A percentile compares a stretch with the other conserved stretches of the same genome.
phyloP scores from a whole-genome alignment of 1,284 basidiomycete species.

The Moesziomyces antarcticus region DNA sequence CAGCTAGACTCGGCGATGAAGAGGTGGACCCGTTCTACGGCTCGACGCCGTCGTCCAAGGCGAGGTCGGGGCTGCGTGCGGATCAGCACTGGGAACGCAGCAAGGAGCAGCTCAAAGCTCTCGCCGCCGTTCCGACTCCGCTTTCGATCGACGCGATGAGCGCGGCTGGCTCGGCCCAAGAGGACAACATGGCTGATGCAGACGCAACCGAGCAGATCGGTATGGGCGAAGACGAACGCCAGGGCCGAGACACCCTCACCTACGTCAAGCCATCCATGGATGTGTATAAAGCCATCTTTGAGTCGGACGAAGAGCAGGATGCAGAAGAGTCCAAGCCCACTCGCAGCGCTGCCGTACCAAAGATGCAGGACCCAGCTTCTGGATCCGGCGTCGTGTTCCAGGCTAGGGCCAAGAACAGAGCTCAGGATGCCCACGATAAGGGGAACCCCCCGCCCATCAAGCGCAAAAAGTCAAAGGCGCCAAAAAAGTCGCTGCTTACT shows the following conservation, averaged over 20 bases:
- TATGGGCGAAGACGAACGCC: constrained; percentile 85
- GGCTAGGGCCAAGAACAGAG: constrained; percentile 24
- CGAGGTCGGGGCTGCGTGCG: constrained; percentile 4
- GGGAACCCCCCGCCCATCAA: constrained; percentile 80
- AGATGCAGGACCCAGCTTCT: constrained; percentile 26
- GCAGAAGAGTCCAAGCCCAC: constrained; percentile 64
- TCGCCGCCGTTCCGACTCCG: constrained; percentile 29
- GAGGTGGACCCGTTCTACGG: constrained; percentile 28
- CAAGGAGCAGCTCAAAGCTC: constrained; percentile 24
- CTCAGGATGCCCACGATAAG: constrained; percentile 71
- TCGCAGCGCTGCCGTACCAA: constrained; percentile 1
- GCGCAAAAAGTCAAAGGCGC: constrained; percentile 24
- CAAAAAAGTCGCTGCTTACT: constrained; percentile 23
- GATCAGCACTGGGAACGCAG: constrained; percentile 43
- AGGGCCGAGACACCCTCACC: constrained; percentile 84
- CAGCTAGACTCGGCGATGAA: constrained; percentile 6
- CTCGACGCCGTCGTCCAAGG: constrained; percentile 8
- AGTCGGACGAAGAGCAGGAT: constrained; percentile 78
- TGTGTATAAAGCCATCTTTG: constrained; percentile 81
- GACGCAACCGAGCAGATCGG: constrained; percentile 72
- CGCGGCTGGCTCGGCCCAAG: background rate
- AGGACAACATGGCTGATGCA: background rate
- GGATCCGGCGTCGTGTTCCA: constrained; percentile 23
- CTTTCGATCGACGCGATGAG: constrained; percentile 39
- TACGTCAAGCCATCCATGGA: constrained; percentile 88